Evolutionary conservation across 345 rosid genomes (phyloP), one percentile per base, ranked within the genome.

Genomic region (Ceriops decandra): DNA sequence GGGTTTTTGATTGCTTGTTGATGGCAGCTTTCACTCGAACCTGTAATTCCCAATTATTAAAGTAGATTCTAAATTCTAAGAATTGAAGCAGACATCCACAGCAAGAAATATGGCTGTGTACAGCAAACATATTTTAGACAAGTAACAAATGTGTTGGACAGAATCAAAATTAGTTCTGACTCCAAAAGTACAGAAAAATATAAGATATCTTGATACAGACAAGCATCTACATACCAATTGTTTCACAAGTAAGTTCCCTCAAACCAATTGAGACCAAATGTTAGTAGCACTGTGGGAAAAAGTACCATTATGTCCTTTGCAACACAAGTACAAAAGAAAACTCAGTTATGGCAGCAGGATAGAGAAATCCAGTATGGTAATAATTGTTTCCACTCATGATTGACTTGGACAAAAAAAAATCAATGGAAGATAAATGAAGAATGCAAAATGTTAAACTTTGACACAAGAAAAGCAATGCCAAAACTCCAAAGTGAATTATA

Each of bases 1-100:
- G 83, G 68, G 99, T 95, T 83, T 84, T 95, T 7, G 96, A 88
- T 76, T 95, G 99, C 60, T 79, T 78, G 75, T 93, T 91, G 33
- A 93, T 82, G 35, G 96, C 95, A 79, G 91, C 93, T 79, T 91
- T 95, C 51, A 95, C 97, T 68, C 89, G 89, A 5, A 95, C 97
- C 97, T 91, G 85, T 31, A 79, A 70, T 65, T 38, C 27, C 71
- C 30, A 54, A 54, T 53, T 15, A 64, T 20, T n/a, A 56, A 4
- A 54, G 47, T 15, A 15, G 49, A 42, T 42, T 42, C 49, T 4
- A 42, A 42, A 42, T 42, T 42, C 49, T 3, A 42, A 3, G 17
- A 42, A 42, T 13, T 42, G 19, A 42, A 42, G 49, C 17, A 42
- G 49, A 13, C 17, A 42, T 42, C 49, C 28, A 56, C 22, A 27